These are phyloP conservation scores for Glycyrrhiza uralensis DNA, from an alignment of 306 rosid species.

Conservation along the genomic window DNA sequence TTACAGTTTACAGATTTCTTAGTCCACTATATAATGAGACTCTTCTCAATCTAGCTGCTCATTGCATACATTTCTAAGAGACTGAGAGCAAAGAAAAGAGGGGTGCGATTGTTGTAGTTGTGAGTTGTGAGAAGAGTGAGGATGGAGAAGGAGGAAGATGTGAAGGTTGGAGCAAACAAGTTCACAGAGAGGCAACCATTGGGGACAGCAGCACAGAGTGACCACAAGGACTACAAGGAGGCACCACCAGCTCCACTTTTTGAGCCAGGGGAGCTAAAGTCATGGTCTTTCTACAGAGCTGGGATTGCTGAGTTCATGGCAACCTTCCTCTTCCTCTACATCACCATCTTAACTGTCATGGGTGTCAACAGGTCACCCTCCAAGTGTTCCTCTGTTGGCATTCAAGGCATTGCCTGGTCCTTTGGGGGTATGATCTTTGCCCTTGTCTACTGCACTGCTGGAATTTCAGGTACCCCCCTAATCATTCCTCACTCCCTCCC, in stretches of 20 bases:
- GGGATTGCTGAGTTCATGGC: slow-evolving; percentile 89
- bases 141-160: slow-evolving; percentile 79
- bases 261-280: slow-evolving; percentile 78
- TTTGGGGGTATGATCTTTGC: slow-evolving; percentile 97
- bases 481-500: background rate
- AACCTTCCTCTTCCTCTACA: slow-evolving; percentile 89
- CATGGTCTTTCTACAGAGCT: slow-evolving; percentile 95
- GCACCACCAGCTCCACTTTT: slow-evolving; percentile 80
- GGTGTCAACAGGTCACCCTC: slow-evolving; percentile 44
- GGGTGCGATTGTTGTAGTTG: background rate
- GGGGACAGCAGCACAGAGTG: slow-evolving; percentile 73
- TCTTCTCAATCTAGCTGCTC: background rate
- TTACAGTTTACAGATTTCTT: background rate
- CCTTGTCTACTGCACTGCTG: slow-evolving; percentile 94
- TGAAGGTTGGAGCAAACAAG: slow-evolving; percentile 81
- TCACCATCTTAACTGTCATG: slow-evolving; percentile 79
- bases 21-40: slow-evolving; percentile 38
- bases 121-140: background rate
- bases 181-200: slow-evolving; percentile 71
- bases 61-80: background rate
- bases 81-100: background rate
- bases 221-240: slow-evolving; percentile 75
- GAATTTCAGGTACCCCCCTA: slow-evolving; percentile 58
- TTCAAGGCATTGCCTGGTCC: slow-evolving; percentile 97
- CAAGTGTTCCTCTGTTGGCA: slow-evolving; percentile 70